Percentiles rank a stretch among this genome's conserved stretches.
phyloP scores from a whole-genome alignment of 2,329 filamentous ascomycete species.

The Huntiella moniliformis region DNA sequence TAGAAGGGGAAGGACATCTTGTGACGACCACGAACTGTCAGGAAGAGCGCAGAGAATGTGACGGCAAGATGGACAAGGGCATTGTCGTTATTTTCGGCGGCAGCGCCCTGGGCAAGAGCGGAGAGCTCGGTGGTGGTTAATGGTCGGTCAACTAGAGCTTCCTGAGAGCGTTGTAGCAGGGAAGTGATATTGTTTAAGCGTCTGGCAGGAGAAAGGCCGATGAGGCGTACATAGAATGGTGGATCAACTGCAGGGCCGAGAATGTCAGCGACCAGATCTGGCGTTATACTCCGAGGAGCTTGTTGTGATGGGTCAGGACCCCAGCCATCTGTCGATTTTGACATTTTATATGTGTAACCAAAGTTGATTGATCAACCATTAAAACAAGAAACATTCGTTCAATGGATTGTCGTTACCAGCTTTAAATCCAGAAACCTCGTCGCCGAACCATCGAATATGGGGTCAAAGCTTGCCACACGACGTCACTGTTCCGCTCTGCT shows the following conservation, averaged over 20 bases:
- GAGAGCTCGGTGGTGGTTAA: constrained; percentile 21
- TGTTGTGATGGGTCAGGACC: no score
- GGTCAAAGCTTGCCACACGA: neutral
- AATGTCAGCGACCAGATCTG: neutral
- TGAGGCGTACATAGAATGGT: constrained; percentile 6
- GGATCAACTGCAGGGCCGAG: constrained; percentile 6
- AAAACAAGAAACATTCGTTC: no score
- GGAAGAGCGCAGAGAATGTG: constrained; percentile 14
- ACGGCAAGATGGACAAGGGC: constrained; percentile 18
- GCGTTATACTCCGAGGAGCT: no score
- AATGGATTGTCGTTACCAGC: no score
- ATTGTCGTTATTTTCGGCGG: constrained; percentile 9
- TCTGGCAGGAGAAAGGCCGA: constrained; percentile 7
- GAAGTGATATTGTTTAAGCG: constrained; percentile 15
- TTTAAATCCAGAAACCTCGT: no score
- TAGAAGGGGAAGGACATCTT: constrained; percentile 25
- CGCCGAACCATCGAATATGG: neutral
- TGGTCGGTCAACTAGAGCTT: constrained; percentile 16
- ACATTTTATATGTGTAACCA: no score
- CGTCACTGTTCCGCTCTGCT: neutral
- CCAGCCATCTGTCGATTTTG: no score
- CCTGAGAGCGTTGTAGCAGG: constrained; percentile 8
- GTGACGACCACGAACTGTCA: constrained; percentile 17
- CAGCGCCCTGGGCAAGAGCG: constrained; percentile 19
- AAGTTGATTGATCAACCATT: no score